These are phyloP conservation scores for Boletellus ananiceps DNA, from an alignment of 768 basidiomycete species.

Conservation along the genomic window DNA sequence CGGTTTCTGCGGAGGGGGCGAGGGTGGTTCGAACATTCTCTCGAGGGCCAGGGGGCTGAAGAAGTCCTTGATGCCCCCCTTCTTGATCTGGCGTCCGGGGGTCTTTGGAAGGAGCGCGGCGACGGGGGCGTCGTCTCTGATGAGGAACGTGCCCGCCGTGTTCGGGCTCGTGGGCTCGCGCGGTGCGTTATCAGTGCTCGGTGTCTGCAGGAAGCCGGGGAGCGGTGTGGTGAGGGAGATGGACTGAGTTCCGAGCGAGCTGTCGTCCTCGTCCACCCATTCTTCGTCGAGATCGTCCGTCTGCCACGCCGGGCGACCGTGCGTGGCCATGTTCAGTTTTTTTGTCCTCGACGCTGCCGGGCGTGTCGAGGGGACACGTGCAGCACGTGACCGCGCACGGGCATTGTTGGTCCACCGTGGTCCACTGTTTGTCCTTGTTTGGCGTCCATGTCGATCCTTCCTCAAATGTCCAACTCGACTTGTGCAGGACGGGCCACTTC, in stretches of 20 bases:
- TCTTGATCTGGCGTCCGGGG: conserved; percentile 52
- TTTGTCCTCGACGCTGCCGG: conserved; percentile 6
- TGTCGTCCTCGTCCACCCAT: conserved; percentile 66
- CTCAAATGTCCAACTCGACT: conserved; percentile 3
- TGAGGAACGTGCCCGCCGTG: conserved; percentile 65
- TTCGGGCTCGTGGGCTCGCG: conserved; percentile 16
- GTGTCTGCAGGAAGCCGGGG: conserved; percentile 45
- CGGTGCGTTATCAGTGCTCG: conserved; percentile 25
- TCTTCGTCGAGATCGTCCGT: conserved; percentile 89
- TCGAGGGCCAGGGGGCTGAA: conserved; percentile 87
- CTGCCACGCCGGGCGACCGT: conserved; percentile 66
- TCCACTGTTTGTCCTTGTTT: conserved; percentile 20
- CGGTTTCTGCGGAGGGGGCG: conserved; percentile 50
- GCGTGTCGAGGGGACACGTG: conserved; percentile 22
- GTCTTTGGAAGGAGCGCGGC: conserved; percentile 60
- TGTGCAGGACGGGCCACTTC: neutral
- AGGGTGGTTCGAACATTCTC: conserved; percentile 91
- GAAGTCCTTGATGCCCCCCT: conserved; percentile 67
- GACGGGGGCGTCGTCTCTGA: conserved; percentile 61
- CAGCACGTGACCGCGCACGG: conserved; percentile 29
- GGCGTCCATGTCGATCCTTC: conserved; percentile 7
- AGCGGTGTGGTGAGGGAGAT: conserved; percentile 58
- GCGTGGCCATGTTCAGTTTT: conserved; percentile 7
- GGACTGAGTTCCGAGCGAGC: conserved; percentile 44
- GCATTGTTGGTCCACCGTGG: conserved; percentile 13